A percentile compares a stretch with the other conserved stretches of the same genome.
These are phyloP conservation scores for Bromus sterilis DNA, from an alignment of 176 grass and related monocot species.

Conservation along the genomic window DNA sequence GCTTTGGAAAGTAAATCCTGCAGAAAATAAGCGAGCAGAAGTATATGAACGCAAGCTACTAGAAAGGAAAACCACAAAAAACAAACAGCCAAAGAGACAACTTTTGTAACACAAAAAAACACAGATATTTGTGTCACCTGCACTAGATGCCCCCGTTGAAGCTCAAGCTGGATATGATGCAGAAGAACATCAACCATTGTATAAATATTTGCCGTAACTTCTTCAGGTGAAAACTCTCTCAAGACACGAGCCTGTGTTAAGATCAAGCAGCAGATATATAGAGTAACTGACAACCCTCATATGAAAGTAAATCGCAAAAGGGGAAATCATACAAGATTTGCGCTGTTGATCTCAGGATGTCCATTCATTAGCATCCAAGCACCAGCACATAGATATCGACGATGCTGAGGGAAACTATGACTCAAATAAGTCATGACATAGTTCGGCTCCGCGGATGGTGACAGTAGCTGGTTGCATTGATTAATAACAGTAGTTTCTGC, in stretches of 20 bases:
- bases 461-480: slow-evolving; percentile 90
- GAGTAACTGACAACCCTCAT: background rate
- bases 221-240: slow-evolving; percentile 89
- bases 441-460: slow-evolving; percentile 69
- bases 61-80: slow-evolving; percentile 15
- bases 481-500: slow-evolving; percentile 81
- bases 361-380: slow-evolving; percentile 98
- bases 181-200: slow-evolving; percentile 99
- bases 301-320: slow-evolving; percentile 7
- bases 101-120: background rate
- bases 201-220: slow-evolving; percentile 98
- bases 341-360: slow-evolving; percentile 80
- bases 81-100: background rate
- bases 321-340: slow-evolving; percentile 67
- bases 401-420: slow-evolving; percentile 85
- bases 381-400: slow-evolving; percentile 88
- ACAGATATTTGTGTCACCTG: slow-evolving; percentile 49
- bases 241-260: slow-evolving; percentile 74
- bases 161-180: slow-evolving; percentile 86
- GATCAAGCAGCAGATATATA: slow-evolving; percentile 26
- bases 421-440: slow-evolving; percentile 85
- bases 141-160: slow-evolving; percentile 64
- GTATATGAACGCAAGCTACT: background rate
- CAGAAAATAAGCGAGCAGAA: slow-evolving; percentile 16
- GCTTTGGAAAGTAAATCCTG: slow-evolving; percentile 93